These are phyloP conservation scores for Pisolithus orientalis DNA, from an alignment of 768 basidiomycete genomes.

Conservation along the genomic window DNA sequence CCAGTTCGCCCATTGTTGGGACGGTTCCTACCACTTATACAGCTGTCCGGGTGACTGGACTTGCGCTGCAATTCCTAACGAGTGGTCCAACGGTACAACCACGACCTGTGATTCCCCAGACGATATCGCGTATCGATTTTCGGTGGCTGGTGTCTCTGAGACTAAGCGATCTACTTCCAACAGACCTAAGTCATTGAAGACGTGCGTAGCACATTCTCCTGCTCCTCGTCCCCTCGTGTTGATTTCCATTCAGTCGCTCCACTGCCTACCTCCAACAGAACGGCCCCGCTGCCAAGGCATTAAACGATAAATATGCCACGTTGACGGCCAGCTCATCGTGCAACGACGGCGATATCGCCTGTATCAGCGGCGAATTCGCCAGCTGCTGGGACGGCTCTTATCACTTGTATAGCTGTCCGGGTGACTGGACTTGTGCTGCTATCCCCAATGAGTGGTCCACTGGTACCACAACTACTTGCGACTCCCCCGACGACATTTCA, in stretches of 20 bases:
- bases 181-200: not conserved
- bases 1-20: slow-evolving; percentile 12
- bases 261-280: slow-evolving; percentile 5
- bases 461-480: slow-evolving; percentile 9
- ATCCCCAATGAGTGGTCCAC: slow-evolving; percentile 8
- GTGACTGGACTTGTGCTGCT: slow-evolving; percentile 6
- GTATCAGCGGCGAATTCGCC: slow-evolving; percentile 5
- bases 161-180: slow-evolving; percentile 2
- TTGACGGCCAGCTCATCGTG: slow-evolving; percentile 5
- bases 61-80: slow-evolving; percentile 21
- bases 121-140: slow-evolving; percentile 13
- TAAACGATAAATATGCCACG: slow-evolving; percentile 6
- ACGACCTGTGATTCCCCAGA: slow-evolving; percentile 15
- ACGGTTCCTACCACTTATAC: slow-evolving; percentile 8
- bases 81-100: slow-evolving; percentile 10
- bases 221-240: not conserved
- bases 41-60: slow-evolving; percentile 9
- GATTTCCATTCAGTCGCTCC: slow-evolving; percentile 1
- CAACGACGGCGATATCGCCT: slow-evolving; percentile 7
- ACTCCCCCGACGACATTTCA: slow-evolving; percentile 1
- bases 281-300: slow-evolving; percentile 6
- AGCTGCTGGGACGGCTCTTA: slow-evolving; percentile 6
- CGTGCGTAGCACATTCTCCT: not conserved
- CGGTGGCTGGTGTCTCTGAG: slow-evolving; percentile 15
- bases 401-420: slow-evolving; percentile 2